Evolutionary conservation across 2,329 filamentous ascomycete species (phyloP).

Genomic region (Fusarium sp.): DNA sequence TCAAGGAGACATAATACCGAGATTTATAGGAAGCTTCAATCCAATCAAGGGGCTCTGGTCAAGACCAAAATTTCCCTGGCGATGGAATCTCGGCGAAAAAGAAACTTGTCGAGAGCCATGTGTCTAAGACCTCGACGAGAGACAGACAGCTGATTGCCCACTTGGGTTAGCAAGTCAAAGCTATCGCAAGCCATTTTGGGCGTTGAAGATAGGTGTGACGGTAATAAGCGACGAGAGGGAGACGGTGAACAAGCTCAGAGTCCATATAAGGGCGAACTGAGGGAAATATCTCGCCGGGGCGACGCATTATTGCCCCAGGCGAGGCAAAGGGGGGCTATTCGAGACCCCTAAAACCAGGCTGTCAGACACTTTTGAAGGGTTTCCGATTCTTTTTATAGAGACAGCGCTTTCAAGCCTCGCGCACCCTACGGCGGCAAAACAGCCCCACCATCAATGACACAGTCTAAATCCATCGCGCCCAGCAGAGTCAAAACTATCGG

Average conservation of each 20-base stretch:
- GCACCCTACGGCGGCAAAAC: slow-evolving; percentile 21
- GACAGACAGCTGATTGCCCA: not conserved
- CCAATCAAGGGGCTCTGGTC: not conserved
- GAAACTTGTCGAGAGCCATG: not conserved
- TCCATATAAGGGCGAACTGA: slow-evolving; percentile 22
- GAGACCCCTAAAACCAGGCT: not conserved
- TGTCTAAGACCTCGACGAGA: slow-evolving; percentile 22
- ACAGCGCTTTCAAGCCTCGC: slow-evolving; percentile 25
- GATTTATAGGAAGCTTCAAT: not conserved
- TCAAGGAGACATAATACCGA: not conserved
- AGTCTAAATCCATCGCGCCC: slow-evolving; percentile 5
- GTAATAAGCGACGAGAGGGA: not conserved
- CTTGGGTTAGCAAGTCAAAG: not conserved
- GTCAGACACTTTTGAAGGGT: slow-evolving; percentile 17
- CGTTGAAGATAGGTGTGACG: not conserved
- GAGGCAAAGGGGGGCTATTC: not conserved
- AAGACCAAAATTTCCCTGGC: not conserved
- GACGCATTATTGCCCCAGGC: not conserved
- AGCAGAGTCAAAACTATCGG: slow-evolving; percentile 10
- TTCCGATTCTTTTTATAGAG: slow-evolving; percentile 41
- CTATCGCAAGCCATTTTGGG: slow-evolving; percentile 1
- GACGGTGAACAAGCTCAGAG: slow-evolving; percentile 11
- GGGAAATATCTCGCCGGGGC: not conserved
- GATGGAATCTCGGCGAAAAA: not conserved
- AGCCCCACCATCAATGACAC: slow-evolving; percentile 30